phyloP scores from a whole-genome alignment of 2,329 filamentous ascomycete species.

The Proliferodiscus dingleyae region DNA sequence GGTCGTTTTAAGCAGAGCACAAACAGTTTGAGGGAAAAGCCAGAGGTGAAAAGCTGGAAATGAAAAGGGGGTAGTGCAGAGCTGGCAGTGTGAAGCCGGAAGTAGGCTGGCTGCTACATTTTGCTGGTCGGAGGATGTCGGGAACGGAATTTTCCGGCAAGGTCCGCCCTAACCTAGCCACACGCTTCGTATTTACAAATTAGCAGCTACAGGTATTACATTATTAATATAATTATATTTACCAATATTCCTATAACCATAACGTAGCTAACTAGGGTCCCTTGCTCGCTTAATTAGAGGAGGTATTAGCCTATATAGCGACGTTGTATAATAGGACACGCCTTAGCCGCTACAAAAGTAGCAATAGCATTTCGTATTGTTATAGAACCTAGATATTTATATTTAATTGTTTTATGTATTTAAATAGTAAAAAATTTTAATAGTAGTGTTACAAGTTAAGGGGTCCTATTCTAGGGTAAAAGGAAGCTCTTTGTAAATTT shows the following conservation, averaged over 20 bases:
- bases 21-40: slow-evolving; percentile 10
- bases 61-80: slow-evolving; percentile 5
- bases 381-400: neutral
- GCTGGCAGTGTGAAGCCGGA: slow-evolving; percentile 5
- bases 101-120: slow-evolving; percentile 5
- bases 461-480: neutral
- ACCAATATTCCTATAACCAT: slow-evolving; percentile 3
- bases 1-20: slow-evolving; percentile 10
- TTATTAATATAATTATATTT: slow-evolving; percentile 1
- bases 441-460: neutral
- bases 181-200: neutral
- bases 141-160: slow-evolving; percentile 11
- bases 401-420: neutral
- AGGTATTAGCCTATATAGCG: neutral
- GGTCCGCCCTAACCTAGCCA: slow-evolving; percentile 1
- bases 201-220: neutral
- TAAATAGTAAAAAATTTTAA: neutral
- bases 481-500: neutral
- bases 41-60: slow-evolving; percentile 10
- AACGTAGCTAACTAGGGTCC: neutral
- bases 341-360: neutral
- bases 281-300: slow-evolving; percentile 5
- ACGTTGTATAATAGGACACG: neutral
- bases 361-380: neutral
- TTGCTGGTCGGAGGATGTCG: slow-evolving; percentile 13